Percentiles rank a stretch among this genome's conserved stretches.
Conservation (phyloP, 2,329 filamentous ascomycete genomes). For the Beauveria brongniartii region DNA sequence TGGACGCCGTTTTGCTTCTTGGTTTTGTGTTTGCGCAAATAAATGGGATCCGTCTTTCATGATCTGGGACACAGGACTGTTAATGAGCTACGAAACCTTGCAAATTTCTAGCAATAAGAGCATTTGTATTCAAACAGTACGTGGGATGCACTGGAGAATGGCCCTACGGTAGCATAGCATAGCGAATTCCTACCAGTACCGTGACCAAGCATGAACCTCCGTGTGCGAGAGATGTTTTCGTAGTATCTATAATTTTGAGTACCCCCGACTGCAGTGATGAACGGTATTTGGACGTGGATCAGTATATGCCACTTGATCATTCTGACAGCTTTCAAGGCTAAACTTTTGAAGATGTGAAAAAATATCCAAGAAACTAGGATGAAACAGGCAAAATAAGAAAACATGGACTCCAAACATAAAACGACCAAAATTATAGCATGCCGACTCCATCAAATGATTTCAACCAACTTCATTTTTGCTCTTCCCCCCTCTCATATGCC, state of each 20-base stretch:
- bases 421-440: not conserved
- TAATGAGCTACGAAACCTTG: not conserved
- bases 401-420: not conserved
- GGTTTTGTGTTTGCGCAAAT: too few species aligned
- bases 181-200: too few species aligned
- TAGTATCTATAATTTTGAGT: too few species aligned
- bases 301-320: too few species aligned
- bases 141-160: not conserved
- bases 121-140: not conserved
- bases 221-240: too few species aligned
- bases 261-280: not conserved
- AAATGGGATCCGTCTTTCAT: too few species aligned
- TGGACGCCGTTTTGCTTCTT: too few species aligned
- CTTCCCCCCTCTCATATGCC: slow-evolving; percentile 17
- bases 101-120: not conserved
- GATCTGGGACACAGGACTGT: too few species aligned
- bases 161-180: not conserved
- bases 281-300: not conserved
- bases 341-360: too few species aligned
- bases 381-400: not conserved
- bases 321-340: too few species aligned
- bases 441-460: not conserved
- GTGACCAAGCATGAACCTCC: too few species aligned
- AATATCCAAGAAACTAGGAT: too few species aligned
- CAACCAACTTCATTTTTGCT: not conserved